A percentile compares a stretch with the other conserved stretches of the same genome.
Evolutionary conservation across 352 stramenopile species (phyloP).

Genomic region (Pythium aristosporum): DNA sequence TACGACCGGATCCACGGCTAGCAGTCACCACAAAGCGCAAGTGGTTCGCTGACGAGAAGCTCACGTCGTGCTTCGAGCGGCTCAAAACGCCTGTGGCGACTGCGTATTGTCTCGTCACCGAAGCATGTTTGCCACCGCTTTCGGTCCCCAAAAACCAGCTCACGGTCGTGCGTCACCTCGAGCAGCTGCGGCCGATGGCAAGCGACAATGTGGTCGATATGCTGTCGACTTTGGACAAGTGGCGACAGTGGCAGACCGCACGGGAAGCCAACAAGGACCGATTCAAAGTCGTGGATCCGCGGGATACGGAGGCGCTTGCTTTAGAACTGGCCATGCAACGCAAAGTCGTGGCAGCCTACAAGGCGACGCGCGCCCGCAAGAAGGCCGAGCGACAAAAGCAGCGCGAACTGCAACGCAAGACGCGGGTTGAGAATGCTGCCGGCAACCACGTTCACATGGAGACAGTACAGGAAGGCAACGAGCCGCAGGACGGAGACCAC

Average conservation of each 20-base stretch:
- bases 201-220: constrained; percentile 36
- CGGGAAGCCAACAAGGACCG: constrained; percentile 64
- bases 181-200: constrained; percentile 45
- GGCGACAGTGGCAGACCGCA: constrained; percentile 48
- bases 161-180: constrained; percentile 44
- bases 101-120: constrained; percentile 39
- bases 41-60: constrained; percentile 43
- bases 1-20: constrained; percentile 17
- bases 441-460: constrained; percentile 46
- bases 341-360: constrained; percentile 68
- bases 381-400: constrained; percentile 61
- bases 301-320: constrained; percentile 44
- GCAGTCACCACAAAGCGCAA: background rate
- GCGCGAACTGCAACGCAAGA: constrained; percentile 42
- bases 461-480: constrained; percentile 59
- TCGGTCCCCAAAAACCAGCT: constrained; percentile 30
- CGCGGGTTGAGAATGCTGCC: constrained; percentile 12
- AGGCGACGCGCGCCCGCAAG: constrained; percentile 55
- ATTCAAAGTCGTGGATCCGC: constrained; percentile 64
- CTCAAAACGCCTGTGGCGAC: constrained; percentile 46
- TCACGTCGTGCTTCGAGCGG: constrained; percentile 34
- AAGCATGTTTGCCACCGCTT: constrained; percentile 18
- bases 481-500: constrained; percentile 34
- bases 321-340: constrained; percentile 57
- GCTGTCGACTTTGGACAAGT: constrained; percentile 36